These are phyloP conservation scores for Penicillium sp. DNA, from an alignment of 2,329 filamentous ascomycete genomes.

Conservation along the genomic window DNA sequence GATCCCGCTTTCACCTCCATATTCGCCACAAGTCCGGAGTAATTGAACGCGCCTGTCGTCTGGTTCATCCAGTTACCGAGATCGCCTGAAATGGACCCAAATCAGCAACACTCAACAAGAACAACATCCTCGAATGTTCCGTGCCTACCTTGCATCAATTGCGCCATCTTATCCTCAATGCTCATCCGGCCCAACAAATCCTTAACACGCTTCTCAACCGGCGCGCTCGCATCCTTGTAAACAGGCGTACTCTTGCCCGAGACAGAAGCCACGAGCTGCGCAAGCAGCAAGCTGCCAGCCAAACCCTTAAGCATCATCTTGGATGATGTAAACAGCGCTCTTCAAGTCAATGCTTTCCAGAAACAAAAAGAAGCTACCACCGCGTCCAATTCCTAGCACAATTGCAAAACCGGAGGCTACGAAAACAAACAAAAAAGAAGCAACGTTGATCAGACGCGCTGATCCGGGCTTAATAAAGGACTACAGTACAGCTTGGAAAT, in stretches of 20 bases:
- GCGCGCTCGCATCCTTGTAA: constrained; percentile 66
- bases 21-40: constrained; percentile 66
- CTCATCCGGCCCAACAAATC: constrained; percentile 74
- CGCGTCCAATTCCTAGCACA: not conserved
- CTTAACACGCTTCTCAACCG: constrained; percentile 64
- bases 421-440: not conserved
- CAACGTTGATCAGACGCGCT: not conserved
- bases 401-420: not conserved
- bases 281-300: constrained; percentile 29
- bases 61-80: constrained; percentile 73
- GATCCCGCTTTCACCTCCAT: constrained; percentile 67
- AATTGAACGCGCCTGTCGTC: constrained; percentile 68
- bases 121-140: not conserved
- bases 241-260: constrained; percentile 25
- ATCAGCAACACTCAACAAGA: not conserved
- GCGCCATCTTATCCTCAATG: constrained; percentile 71
- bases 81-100: constrained; percentile 53
- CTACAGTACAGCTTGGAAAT: not conserved
- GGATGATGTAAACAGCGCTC: not conserved
- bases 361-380: not conserved
- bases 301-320: constrained; percentile 23
- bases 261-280: constrained; percentile 26
- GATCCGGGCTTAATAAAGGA: not conserved
- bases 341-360: not conserved
- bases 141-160: constrained; percentile 60